Evolutionary conservation across 1,284 basidiomycete genomes (phyloP), one percentile per base, ranked within the genome.

Genomic region (Earliella scabrosa): DNA sequence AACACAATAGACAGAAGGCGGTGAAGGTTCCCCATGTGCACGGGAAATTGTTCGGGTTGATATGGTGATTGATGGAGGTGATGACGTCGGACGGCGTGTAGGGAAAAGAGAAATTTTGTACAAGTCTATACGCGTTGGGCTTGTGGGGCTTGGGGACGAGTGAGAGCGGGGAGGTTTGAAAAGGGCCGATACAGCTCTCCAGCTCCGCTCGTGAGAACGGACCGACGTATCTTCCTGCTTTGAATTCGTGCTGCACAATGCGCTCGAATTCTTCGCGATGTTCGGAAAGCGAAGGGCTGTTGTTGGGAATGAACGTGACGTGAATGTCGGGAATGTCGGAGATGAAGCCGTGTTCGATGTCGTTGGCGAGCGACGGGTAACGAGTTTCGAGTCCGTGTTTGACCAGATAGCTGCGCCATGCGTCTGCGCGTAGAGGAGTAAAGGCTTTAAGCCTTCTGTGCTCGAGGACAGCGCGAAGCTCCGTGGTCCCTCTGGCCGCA

Each of bases 1-100:
- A 45, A 5, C 78, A 62, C 0, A 75, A 11, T 0, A 70, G 39
- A 0, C 58, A 67, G 0, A 74, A 54, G 0, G 66, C 54, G 0
- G 49, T 13, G 51, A 79, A 78, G 0, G 76, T 74, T 0, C 77
- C 75, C 75, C 75, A 81, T 0, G 69, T 71, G 57, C 73, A 77
- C 0, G 72, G 75, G 56, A 69, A 81, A 1, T 60, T 10, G n/a
- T 68, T 47, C 0, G 75, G 61, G 29, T 75, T 34, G 6, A 77
- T 73, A n/a, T 31, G 10, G 0, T 54, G 69, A 52, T 80, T 81
- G 34, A 81, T 70, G 0, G 76, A 79, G 0, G 45, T 29, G 1
- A 52, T 54, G 0, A 18, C 6, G 3, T 8, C 4, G 2, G 46
- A 8, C 1, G 68, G 66, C 0, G n/a, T 10, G 13, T 61, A 45